A percentile compares a stretch with the other conserved stretches of the same genome.
phyloP scores from a whole-genome alignment of 768 basidiomycete genomes.

The Termitomyces heimii region DNA sequence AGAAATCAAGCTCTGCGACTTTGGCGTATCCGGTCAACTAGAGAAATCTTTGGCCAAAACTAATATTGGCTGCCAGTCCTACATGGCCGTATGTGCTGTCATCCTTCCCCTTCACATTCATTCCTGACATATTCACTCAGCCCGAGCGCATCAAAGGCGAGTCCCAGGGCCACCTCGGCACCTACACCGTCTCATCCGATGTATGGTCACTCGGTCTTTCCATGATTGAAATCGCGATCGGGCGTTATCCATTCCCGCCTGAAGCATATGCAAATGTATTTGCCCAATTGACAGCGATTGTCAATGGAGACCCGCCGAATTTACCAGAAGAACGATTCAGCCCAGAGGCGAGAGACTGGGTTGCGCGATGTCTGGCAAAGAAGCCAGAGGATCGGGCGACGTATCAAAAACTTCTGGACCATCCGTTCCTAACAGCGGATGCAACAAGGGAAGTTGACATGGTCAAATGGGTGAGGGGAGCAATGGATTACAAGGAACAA shows the following conservation, averaged over 20 bases:
- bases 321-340: conserved; percentile 69
- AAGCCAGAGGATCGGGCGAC: conserved; percentile 73
- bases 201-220: conserved; percentile 96
- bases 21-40: conserved; percentile 97
- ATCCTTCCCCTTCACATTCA: background rate
- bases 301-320: conserved; percentile 88
- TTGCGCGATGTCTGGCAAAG: conserved; percentile 75
- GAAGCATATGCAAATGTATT: conserved; percentile 98
- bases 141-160: conserved; percentile 97
- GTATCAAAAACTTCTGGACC: conserved; percentile 77
- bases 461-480: conserved; percentile 71
- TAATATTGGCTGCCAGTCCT: conserved; percentile 97
- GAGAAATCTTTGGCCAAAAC: conserved; percentile 96
- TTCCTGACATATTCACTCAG: conserved; percentile 28
- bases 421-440: conserved; percentile 73
- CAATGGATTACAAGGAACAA: conserved; percentile 25
- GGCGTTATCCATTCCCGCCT: conserved; percentile 92
- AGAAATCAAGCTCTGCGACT: conserved; percentile 92
- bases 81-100: conserved; percentile 81
- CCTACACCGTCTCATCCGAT: conserved; percentile 95
- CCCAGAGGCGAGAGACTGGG: conserved; percentile 74
- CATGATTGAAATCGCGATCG: conserved; percentile 89
- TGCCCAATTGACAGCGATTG: conserved; percentile 92
- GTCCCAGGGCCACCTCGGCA: conserved; percentile 76
- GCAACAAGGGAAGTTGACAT: conserved; percentile 62